phyloP scores from a whole-genome alignment of 192 early-diverging fungal genomes.

The Thamnidium elegans region DNA sequence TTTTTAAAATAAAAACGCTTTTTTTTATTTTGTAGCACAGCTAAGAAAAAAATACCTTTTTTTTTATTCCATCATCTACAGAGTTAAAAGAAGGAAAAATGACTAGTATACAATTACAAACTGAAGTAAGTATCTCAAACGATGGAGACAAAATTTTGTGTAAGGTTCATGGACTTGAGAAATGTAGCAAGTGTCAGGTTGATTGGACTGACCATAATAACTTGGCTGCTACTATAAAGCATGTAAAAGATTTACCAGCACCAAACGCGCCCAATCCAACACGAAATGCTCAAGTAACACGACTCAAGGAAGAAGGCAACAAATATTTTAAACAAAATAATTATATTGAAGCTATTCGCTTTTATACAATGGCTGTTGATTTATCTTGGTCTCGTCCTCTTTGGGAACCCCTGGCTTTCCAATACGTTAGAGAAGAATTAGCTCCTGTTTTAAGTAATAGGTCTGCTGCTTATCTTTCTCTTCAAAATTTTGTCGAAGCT shows the following conservation, averaged over 20 bases:
- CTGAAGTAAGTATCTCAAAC: slow-evolving; percentile 20
- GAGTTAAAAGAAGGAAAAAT: background rate
- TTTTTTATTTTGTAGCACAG: too few relatives aligned
- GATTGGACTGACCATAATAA: slow-evolving; percentile 66
- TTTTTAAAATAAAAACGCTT: too few relatives aligned
- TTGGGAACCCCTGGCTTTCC: slow-evolving; percentile 68
- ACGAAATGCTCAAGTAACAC: slow-evolving; percentile 51
- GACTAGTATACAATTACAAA: background rate
- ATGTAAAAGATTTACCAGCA: slow-evolving; percentile 62
- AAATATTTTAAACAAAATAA: slow-evolving; percentile 78
- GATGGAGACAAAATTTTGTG: slow-evolving; percentile 59
- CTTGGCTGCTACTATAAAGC: slow-evolving; percentile 58
- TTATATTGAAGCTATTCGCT: slow-evolving; percentile 76
- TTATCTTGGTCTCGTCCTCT: slow-evolving; percentile 68
- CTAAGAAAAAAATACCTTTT: background rate
- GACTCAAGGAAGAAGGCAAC: slow-evolving; percentile 80
- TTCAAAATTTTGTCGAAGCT: slow-evolving; percentile 64
- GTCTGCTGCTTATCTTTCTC: slow-evolving; percentile 61
- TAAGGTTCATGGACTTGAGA: slow-evolving; percentile 56
- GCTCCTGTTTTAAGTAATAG: slow-evolving; percentile 63
- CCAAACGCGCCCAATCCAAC: slow-evolving; percentile 57
- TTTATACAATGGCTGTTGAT: slow-evolving; percentile 87
- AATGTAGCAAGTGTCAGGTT: slow-evolving; percentile 58
- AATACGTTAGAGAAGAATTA: slow-evolving; percentile 59
- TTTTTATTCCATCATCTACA: background rate